Percentiles rank a stretch among this genome's conserved stretches.
Conservation (phyloP, 768 basidiomycete genomes). For the Termitomyces sp. region DNA sequence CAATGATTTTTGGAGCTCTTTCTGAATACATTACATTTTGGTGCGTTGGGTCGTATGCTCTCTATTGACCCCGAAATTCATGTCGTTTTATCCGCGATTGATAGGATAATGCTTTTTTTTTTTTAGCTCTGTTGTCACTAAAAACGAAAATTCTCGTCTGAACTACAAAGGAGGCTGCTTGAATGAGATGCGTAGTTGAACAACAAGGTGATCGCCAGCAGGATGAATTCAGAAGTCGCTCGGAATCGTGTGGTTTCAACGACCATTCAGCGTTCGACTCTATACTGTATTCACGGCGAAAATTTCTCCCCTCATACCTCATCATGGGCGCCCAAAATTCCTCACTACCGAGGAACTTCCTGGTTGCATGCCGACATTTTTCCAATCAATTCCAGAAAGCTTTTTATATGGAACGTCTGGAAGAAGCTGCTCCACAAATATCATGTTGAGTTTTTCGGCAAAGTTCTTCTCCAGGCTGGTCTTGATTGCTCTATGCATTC, state of each 20-base stretch:
- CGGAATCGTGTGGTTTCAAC: neutral
- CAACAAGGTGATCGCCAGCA: neutral
- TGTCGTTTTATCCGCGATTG: neutral
- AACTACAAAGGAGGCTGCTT: neutral
- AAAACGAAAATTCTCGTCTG: neutral
- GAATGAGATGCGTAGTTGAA: neutral
- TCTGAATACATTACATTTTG: slow-evolving; percentile 2
- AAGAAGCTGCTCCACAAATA: neutral
- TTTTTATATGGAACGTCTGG: neutral
- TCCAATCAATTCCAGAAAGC: neutral
- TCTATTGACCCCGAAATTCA: neutral
- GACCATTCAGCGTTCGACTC: too few relatives aligned
- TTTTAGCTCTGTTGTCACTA: neutral
- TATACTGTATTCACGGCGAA: too few relatives aligned
- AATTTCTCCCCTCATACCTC: too few relatives aligned
- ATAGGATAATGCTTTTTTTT: neutral
- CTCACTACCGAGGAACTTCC: neutral
- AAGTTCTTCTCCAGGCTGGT: neutral
- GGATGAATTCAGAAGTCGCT: neutral
- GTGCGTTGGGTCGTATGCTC: slow-evolving; percentile 1
- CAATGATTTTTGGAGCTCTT: slow-evolving; percentile 41
- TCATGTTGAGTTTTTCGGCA: neutral
- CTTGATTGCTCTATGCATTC: neutral
- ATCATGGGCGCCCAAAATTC: neutral
- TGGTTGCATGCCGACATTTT: neutral